Conservation (phyloP, 2,329 filamentous ascomycete genomes). For the Dothideomycetes sp. region DNA sequence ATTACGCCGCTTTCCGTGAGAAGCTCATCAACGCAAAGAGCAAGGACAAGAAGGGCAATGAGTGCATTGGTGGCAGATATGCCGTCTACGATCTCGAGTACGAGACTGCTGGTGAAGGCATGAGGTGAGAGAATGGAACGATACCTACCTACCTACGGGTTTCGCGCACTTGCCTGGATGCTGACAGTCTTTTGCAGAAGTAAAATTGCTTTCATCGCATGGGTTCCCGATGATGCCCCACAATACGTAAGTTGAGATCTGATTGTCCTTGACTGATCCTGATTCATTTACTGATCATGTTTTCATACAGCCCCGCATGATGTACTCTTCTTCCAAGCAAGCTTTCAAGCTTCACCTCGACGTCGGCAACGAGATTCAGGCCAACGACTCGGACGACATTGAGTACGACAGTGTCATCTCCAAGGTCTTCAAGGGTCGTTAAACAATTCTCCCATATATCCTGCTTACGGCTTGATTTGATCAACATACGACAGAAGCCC, state of each 20-base stretch:
- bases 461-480: background rate
- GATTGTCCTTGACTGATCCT: no score
- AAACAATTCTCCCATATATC: conserved; percentile 4
- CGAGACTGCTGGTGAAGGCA: conserved; percentile 62
- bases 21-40: conserved; percentile 65
- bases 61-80: conserved; percentile 61
- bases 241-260: conserved; percentile 63
- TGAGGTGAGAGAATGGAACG: conserved; percentile 32
- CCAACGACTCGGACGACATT: conserved; percentile 75
- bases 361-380: conserved; percentile 69
- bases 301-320: conserved; percentile 69
- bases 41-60: conserved; percentile 56
- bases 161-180: background rate
- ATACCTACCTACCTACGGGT: background rate
- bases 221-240: conserved; percentile 72
- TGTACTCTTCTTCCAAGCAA: conserved; percentile 83
- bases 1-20: conserved; percentile 67
- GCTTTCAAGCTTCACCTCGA: conserved; percentile 71
- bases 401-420: conserved; percentile 62
- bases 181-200: conserved; percentile 33
- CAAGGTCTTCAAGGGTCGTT: conserved; percentile 41
- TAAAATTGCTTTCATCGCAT: conserved; percentile 72
- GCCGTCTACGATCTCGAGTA: conserved; percentile 82
- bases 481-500: background rate
- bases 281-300: no score